Evolutionary conservation across 768 basidiomycete species (phyloP).

Genomic region (Chiua virens): DNA sequence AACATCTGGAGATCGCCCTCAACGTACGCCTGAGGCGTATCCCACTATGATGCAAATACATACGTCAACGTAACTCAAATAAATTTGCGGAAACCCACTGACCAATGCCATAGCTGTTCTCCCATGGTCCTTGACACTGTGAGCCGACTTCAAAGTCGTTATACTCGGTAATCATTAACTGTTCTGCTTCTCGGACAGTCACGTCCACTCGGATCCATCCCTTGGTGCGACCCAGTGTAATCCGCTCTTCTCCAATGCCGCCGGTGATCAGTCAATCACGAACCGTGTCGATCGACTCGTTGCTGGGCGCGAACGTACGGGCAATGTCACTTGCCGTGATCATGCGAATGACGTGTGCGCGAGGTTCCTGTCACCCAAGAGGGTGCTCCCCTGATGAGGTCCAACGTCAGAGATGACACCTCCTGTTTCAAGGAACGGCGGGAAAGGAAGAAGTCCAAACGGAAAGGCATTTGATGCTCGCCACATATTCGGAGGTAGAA

Average conservation of each 20-base stretch:
- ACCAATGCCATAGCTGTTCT: conserved; percentile 22
- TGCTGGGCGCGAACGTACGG: conserved; percentile 24
- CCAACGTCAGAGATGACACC: too few species aligned
- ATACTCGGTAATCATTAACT: conserved; percentile 33
- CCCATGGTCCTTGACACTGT: conserved; percentile 14
- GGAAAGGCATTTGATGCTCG: too few species aligned
- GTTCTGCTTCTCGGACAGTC: conserved; percentile 34
- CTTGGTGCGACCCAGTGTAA: conserved; percentile 14
- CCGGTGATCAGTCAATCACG: conserved; percentile 26
- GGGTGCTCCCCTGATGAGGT: too few species aligned
- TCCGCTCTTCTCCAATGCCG: conserved; percentile 22
- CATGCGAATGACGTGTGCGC: too few species aligned
- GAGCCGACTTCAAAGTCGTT: conserved; percentile 21
- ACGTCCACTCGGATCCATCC: conserved; percentile 27
- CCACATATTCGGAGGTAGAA: too few species aligned
- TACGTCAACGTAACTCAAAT: neutral
- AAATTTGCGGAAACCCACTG: neutral
- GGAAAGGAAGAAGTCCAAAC: too few species aligned
- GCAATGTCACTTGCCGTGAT: conserved; percentile 20
- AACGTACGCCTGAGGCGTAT: conserved; percentile 32
- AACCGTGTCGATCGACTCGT: conserved; percentile 25
- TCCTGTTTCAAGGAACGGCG: too few species aligned
- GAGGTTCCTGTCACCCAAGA: too few species aligned
- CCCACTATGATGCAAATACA: conserved; percentile 23
- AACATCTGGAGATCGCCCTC: conserved; percentile 33